Evolutionary conservation across 2,329 filamentous ascomycete species (phyloP), one percentile per base, ranked within the genome.

Genomic region (Alternaria sp.): DNA sequence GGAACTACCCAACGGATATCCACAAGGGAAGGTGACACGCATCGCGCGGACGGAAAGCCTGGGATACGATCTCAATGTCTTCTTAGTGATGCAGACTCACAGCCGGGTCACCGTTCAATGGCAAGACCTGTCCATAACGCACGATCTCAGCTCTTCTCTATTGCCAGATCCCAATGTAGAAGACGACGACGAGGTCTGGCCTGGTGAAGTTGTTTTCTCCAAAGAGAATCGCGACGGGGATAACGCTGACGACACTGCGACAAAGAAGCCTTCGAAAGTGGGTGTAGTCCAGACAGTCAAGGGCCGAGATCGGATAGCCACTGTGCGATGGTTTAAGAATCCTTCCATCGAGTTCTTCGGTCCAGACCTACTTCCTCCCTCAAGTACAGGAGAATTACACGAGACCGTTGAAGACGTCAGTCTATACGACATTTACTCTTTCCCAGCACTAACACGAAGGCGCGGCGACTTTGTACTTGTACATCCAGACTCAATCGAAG

Each of bases 1-100:
- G 17, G 69, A 61, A 23, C 47, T 72, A 32, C 47, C 50, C 11
- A 72, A 77, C 56, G 75, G 76, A 46, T 69, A 70, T n/a, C 69
- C 74, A 1, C 78, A 83, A 51, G 82, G 82, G 19, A 80, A 77
- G 43, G 74, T 87, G 45, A 76, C 77, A 13, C 79, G 79, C 19
- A 81, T 87, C 26, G 78, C 84, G 23, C 76, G 82, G 10, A 81
- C 81, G 4, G 79, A 84, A 21, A 84, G 82, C 9, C 77, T 85
- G 44, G 87, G 86, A 2, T 88, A 85, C 70, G 87, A 90, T 67
- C 74, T 89, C 66, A 89, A 89, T 63, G 81, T 87, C 3, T 88
- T 85, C 67, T 81, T 83, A 12, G 79, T 89, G 55, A 78, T 83
- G 54, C 80, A 80, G 30, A 85, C 83, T 11, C 79, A 78, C 19